phyloP scores from a whole-genome alignment of 208 protist species.

The Plasmodiophora brassicae region DNA sequence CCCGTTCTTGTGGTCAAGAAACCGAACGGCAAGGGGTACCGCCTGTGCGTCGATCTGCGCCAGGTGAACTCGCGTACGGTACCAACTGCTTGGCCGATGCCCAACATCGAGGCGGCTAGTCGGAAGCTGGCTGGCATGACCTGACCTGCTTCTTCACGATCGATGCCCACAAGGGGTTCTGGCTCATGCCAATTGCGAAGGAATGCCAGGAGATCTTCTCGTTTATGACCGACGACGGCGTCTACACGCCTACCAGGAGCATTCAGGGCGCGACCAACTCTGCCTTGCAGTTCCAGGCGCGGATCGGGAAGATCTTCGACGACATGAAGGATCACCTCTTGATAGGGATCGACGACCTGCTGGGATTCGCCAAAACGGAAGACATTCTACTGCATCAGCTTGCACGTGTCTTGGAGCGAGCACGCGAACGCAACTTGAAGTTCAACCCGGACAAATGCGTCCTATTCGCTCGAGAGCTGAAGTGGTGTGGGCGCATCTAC shows the following conservation, averaged over 20 bases:
- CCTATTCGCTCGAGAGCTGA: not conserved
- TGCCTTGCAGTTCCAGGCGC: constrained; percentile 18
- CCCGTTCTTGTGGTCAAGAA: not conserved
- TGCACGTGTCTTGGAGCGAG: not conserved
- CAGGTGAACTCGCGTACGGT: not conserved
- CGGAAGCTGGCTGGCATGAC: not conserved
- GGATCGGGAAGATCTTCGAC: not conserved
- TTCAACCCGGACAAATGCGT: not conserved
- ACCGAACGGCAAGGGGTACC: not conserved
- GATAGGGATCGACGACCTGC: not conserved
- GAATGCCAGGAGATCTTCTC: constrained; percentile 1
- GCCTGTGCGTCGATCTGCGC: not conserved
- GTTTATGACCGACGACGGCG: constrained; percentile 2
- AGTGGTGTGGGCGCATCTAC: not conserved
- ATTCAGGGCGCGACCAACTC: not conserved
- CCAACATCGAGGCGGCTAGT: not conserved
- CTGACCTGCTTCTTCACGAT: not conserved
- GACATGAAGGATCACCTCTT: not conserved
- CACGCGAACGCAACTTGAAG: not conserved
- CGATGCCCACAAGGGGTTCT: not conserved
- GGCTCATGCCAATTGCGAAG: not conserved
- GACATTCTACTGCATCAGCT: not conserved
- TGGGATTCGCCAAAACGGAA: not conserved
- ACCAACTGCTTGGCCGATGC: not conserved
- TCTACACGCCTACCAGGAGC: not conserved